A percentile compares a stretch with the other conserved stretches of the same genome.
phyloP scores from a whole-genome alignment of 2,329 filamentous ascomycete species.

The Fusarium sp. region DNA sequence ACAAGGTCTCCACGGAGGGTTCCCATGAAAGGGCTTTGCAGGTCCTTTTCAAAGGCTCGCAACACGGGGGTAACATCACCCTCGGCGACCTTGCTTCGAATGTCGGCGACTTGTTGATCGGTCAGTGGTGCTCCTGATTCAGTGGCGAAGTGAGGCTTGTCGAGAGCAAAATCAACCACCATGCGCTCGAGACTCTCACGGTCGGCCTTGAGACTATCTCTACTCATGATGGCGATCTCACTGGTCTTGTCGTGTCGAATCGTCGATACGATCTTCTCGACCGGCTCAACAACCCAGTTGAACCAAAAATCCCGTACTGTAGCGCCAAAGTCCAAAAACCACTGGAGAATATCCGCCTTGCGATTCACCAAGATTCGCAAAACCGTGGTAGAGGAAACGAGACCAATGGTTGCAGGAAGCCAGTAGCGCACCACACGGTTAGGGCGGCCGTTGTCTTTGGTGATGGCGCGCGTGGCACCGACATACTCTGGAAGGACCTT shows the following conservation, averaged over 20 bases:
- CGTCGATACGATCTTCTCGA: slow-evolving; percentile 85
- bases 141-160: slow-evolving; percentile 76
- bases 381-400: slow-evolving; percentile 90
- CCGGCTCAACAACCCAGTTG: slow-evolving; percentile 94
- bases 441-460: slow-evolving; percentile 79
- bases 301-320: slow-evolving; percentile 92
- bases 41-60: slow-evolving; percentile 89
- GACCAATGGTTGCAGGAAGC: slow-evolving; percentile 77
- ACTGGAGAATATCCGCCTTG: slow-evolving; percentile 80
- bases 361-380: slow-evolving; percentile 81
- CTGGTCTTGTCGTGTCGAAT: slow-evolving; percentile 93
- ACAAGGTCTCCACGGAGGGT: slow-evolving; percentile 89
- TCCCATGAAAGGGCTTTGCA: slow-evolving; percentile 84
- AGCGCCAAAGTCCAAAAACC: slow-evolving; percentile 81
- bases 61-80: slow-evolving; percentile 94
- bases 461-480: slow-evolving; percentile 65
- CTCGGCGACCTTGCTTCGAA: slow-evolving; percentile 84
- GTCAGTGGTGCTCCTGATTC: slow-evolving; percentile 63
- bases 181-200: slow-evolving; percentile 94
- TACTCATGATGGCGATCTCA: slow-evolving; percentile 97
- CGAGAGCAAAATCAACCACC: slow-evolving; percentile 95
- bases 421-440: slow-evolving; percentile 85
- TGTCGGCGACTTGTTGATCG: slow-evolving; percentile 77
- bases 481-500: slow-evolving; percentile 76
- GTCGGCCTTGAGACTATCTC: slow-evolving; percentile 89